phyloP scores from a whole-genome alignment of 768 basidiomycete genomes.

The Suillus placidus region DNA sequence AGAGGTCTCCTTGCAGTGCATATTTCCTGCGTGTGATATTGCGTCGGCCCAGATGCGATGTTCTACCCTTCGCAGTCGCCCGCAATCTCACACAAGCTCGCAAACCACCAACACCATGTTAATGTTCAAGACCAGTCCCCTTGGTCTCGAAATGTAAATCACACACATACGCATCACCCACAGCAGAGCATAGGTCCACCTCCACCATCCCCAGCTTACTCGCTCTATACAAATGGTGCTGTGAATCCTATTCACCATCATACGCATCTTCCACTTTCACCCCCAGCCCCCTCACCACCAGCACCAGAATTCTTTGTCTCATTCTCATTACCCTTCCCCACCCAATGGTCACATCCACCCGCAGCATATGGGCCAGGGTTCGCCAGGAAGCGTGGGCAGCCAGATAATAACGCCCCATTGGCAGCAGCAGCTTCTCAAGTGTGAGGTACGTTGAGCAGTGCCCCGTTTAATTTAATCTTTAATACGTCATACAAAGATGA shows the following conservation, averaged over 20 bases:
- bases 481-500: constrained; percentile 55
- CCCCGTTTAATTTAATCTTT: constrained; percentile 14
- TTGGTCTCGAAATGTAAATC: constrained; percentile 51
- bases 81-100: constrained; percentile 75
- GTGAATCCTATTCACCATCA: constrained; percentile 65
- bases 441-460: constrained; percentile 65
- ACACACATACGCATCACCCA: constrained; percentile 48
- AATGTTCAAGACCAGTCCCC: constrained; percentile 66
- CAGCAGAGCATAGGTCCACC: constrained; percentile 59
- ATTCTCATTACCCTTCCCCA: constrained; percentile 80
- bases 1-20: background rate
- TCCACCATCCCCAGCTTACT: constrained; percentile 73
- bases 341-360: constrained; percentile 66
- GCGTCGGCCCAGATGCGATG: constrained; percentile 54
- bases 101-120: constrained; percentile 45
- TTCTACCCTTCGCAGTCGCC: constrained; percentile 87
- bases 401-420: constrained; percentile 82
- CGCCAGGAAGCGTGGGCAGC: constrained; percentile 54
- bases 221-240: constrained; percentile 72
- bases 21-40: constrained; percentile 10
- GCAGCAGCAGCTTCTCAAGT: constrained; percentile 93
- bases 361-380: constrained; percentile 60
- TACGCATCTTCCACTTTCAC: constrained; percentile 50
- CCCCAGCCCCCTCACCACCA: constrained; percentile 68
- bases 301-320: constrained; percentile 78